Evolutionary conservation across 176 grass and related monocot species (phyloP).

Genomic region (Triticum timopheevii): DNA sequence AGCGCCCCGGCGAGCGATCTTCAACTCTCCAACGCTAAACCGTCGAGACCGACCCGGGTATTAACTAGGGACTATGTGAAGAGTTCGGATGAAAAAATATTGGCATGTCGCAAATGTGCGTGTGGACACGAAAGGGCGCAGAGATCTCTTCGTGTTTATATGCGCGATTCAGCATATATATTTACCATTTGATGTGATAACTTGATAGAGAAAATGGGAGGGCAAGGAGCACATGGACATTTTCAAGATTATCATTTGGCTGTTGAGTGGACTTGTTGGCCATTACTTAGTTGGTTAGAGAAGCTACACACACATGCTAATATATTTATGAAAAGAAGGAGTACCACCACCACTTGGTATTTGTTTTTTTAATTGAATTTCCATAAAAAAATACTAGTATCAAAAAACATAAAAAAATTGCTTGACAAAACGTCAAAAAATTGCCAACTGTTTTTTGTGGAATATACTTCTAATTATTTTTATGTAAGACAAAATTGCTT

Average conservation of each 20-base stretch:
- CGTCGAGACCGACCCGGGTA: neutral
- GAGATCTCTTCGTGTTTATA: neutral
- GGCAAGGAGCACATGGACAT: neutral
- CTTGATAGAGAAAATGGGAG: neutral
- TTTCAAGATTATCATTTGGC: neutral
- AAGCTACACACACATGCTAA: neutral
- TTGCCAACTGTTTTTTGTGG: no score
- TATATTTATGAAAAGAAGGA: neutral
- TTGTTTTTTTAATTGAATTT: neutral
- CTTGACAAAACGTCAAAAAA: no score
- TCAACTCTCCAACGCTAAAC: neutral
- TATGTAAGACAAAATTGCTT: no score
- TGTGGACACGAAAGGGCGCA: neutral
- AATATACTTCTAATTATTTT: no score
- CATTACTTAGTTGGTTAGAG: neutral
- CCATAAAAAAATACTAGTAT: no score
- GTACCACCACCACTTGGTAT: no score
- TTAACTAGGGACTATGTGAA: neutral
- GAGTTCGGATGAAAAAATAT: neutral
- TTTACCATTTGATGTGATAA: neutral
- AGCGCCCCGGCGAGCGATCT: neutral
- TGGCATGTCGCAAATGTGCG: neutral
- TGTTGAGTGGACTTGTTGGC: neutral
- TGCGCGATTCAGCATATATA: neutral
- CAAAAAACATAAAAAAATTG: no score